A percentile compares a stretch with the other conserved stretches of the same genome.
Conservation (phyloP, 495 filamentous ascomycete species). For the Chaetomium tenue region DNA sequence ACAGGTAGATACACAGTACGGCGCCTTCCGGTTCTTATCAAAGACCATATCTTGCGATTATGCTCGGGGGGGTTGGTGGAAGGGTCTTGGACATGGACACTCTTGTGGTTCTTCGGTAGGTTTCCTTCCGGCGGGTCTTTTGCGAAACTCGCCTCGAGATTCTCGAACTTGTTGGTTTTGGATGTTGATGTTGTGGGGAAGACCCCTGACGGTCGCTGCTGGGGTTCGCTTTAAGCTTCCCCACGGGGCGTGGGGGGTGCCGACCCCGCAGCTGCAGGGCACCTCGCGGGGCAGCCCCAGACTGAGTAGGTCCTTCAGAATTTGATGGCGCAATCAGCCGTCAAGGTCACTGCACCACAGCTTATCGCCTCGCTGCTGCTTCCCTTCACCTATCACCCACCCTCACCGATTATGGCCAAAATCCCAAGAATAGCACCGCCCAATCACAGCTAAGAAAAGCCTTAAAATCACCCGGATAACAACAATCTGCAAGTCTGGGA, state of each 20-base stretch:
- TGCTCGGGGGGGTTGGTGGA: not conserved
- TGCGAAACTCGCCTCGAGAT: not conserved
- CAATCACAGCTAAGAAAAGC: not conserved
- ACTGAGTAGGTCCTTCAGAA: not conserved
- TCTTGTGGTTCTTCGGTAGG: no score
- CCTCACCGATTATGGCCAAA: not conserved
- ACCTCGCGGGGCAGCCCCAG: not conserved
- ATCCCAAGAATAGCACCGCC: conserved; percentile 9
- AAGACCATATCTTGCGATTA: no score
- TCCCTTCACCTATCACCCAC: not conserved
- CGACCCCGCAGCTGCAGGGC: not conserved
- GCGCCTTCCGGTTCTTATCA: no score
- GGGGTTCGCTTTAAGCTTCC: not conserved
- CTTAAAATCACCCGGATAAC: not conserved
- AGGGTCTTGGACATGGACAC: not conserved
- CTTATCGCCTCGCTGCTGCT: not conserved
- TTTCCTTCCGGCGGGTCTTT: no score
- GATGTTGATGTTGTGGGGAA: not conserved
- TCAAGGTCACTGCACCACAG: not conserved
- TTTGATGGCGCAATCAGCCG: not conserved
- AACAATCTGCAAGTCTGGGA: not conserved
- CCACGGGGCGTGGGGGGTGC: conserved; percentile 32
- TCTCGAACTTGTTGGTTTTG: not conserved
- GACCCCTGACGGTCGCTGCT: not conserved
- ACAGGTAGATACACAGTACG: no score